Percentiles rank a stretch among this genome's conserved stretches.
Evolutionary conservation across 257 asterid genomes (phyloP).

Genomic region (Craterostigma plantagineum): DNA sequence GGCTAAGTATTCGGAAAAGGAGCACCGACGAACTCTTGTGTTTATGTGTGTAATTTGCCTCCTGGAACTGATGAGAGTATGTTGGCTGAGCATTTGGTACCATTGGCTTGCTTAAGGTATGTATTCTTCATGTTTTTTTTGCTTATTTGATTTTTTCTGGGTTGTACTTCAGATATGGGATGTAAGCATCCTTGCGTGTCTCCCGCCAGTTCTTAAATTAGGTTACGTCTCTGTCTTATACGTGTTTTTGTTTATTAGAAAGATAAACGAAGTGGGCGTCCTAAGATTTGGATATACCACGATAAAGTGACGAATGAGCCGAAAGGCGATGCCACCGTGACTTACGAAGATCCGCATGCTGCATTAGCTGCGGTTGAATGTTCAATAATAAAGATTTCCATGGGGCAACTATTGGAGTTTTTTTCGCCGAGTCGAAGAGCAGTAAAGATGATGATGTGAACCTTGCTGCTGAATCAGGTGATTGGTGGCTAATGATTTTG

Average conservation of each 20-base stretch:
- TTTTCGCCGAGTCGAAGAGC: constrained; percentile 80
- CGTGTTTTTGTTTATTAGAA: too few relatives aligned
- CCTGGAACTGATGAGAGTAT: constrained; percentile 76
- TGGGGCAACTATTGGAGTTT: constrained; percentile 71
- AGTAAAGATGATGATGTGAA: constrained; percentile 36
- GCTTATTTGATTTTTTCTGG: not conserved
- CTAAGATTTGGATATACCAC: constrained; percentile 84
- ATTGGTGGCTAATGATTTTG: constrained; percentile 25
- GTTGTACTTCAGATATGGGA: not conserved
- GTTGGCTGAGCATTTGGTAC: constrained; percentile 93
- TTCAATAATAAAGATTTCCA: constrained; percentile 89
- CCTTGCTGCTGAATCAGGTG: constrained; percentile 18
- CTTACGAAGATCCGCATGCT: constrained; percentile 98
- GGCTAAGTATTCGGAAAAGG: constrained; percentile 48
- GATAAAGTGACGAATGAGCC: constrained; percentile 90
- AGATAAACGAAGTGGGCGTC: constrained; percentile 91
- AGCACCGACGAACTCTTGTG: constrained; percentile 57
- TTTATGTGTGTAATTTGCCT: constrained; percentile 88
- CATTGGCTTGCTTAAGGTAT: constrained; percentile 91
- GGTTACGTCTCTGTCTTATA: constrained; percentile 1
- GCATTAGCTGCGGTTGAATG: constrained; percentile 97
- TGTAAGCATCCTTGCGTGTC: not conserved
- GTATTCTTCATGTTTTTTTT: constrained; percentile 13
- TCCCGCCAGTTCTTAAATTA: not conserved
- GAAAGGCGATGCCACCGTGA: constrained; percentile 95